Evolutionary conservation across 75 land plant genomes (phyloP).

Genomic region (Sequoia sempervirens): DNA sequence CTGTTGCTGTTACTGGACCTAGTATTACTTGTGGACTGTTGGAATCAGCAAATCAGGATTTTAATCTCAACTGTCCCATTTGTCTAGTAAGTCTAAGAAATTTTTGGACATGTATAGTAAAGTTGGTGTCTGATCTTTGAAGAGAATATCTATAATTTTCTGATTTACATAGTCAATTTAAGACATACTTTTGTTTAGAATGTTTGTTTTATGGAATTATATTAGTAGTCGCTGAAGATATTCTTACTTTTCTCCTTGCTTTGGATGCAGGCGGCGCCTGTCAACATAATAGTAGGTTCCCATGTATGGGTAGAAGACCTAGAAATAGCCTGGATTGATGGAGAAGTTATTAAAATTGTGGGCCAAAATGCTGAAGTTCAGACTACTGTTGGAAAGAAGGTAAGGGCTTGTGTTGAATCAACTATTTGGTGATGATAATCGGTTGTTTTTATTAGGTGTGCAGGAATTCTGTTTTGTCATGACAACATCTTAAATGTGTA

Average conservation of each 20-base stretch:
- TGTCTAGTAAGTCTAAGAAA: constrained; percentile 54
- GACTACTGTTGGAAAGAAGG: constrained; percentile 44
- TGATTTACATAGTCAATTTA: not conserved
- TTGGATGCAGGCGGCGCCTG: constrained; percentile 29
- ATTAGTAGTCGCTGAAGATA: not conserved
- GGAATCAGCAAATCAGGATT: constrained; percentile 44
- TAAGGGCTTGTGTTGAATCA: constrained; percentile 13
- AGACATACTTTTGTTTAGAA: not conserved
- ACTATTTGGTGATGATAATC: not conserved
- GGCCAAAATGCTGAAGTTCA: constrained; percentile 49
- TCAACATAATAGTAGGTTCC: too few species aligned
- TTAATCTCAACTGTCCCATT: constrained; percentile 66
- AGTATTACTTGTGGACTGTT: constrained; percentile 43
- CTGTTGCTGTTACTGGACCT: constrained; percentile 23
- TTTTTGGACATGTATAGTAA: too few species aligned
- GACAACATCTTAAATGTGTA: not conserved
- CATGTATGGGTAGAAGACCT: too few species aligned
- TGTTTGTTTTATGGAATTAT: not conserved
- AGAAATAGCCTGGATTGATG: constrained; percentile 61
- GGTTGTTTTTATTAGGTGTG: not conserved
- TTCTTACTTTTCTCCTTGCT: not conserved
- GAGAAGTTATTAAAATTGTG: constrained; percentile 44
- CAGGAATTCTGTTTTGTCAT: too few species aligned
- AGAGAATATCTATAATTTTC: too few species aligned
- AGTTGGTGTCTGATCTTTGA: too few species aligned